Evolutionary conservation across 371 early-diverging fungal species (phyloP).

Genomic region (Mortierella sp.): DNA sequence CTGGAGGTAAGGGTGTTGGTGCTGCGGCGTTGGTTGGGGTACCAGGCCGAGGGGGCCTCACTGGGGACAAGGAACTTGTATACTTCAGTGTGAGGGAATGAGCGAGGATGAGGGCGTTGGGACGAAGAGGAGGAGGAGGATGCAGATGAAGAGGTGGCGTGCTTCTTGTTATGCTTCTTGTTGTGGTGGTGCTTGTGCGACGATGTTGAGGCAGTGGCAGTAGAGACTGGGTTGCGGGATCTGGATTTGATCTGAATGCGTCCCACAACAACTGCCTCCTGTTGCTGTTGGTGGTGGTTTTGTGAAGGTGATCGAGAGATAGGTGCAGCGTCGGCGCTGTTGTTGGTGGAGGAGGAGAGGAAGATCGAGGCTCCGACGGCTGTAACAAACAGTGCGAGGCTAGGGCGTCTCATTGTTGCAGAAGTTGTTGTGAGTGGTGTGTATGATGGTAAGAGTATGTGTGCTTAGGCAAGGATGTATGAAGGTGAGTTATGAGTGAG

Average conservation of each 20-base stretch:
- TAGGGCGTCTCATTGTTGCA: slow-evolving; percentile 17
- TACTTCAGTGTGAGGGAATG: not conserved
- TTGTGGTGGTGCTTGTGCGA: slow-evolving; percentile 1
- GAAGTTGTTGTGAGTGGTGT: not conserved
- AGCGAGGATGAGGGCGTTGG: not conserved
- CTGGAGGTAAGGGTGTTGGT: too few species aligned
- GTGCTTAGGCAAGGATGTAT: not conserved
- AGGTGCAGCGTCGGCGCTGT: slow-evolving; percentile 25
- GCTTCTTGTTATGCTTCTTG: not conserved
- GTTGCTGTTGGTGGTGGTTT: slow-evolving; percentile 16
- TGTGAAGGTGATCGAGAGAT: slow-evolving; percentile 14
- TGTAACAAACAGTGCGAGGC: slow-evolving; percentile 19
- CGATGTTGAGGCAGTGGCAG: not conserved
- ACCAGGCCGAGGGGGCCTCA: not conserved
- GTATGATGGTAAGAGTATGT: not conserved
- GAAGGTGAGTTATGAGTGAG: not conserved
- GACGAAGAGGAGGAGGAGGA: not conserved
- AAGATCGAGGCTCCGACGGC: slow-evolving; percentile 26
- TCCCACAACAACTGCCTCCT: slow-evolving; percentile 7
- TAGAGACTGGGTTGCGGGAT: not conserved
- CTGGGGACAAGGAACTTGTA: not conserved
- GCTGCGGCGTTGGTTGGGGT: not conserved
- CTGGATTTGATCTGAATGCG: slow-evolving; percentile 30
- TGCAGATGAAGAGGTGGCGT: not conserved
- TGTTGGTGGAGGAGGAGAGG: slow-evolving; percentile 9